Base-by-base conservation (phyloP, 805 yeast species). In the Spencermartinsiella europaea region DNA sequence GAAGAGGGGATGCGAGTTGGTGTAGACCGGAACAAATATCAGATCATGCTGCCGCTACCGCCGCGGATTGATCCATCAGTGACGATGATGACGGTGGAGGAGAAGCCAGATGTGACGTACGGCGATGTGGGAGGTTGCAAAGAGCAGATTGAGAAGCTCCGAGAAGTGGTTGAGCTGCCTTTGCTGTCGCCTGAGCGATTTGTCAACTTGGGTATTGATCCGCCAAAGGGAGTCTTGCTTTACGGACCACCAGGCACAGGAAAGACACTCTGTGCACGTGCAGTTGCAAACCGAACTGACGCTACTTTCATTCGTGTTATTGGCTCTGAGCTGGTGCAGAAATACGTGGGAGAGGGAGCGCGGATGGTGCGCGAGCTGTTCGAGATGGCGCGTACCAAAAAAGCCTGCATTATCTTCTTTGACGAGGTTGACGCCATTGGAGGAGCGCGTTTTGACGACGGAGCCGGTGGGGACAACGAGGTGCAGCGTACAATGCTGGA, bases 1-100 rank as follows among this genome's bases (percentile, higher is more conserved):
- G 99, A 93, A 69, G 99, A 95, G 68, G 98, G 99, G 45, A 95
- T 93, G 99, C 80, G 99, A 65, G 98, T 93, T 34, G 99, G 99
- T 62, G 99, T 93, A 47, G 99, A 95, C 66, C 81, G 99, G 67
- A 89, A 86, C 61, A 91, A 91, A 69, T 93, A 93, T 69, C 95
- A 90, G 67, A 95, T 93, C 63, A 96, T 91, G 74, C 75, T 93
- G 60, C 99, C 99, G 25, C 75, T 93, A 55, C 99, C 99, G 8
- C 99, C 99, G 46, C 76, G 95, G 62, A 93, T 93, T 64, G 99
- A 93, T 67, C 98, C 99, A 12, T 79, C 89, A 34, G 99, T 93
- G 45, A 93, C 99, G 4, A 93, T 93, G 99, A 93, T 93, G 99
- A 91, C 98, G 1, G 99, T 93, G 40, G 99, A 93, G 68, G 99